phyloP scores from a whole-genome alignment of 1,284 basidiomycete species.

The Pseudozyma sp. region DNA sequence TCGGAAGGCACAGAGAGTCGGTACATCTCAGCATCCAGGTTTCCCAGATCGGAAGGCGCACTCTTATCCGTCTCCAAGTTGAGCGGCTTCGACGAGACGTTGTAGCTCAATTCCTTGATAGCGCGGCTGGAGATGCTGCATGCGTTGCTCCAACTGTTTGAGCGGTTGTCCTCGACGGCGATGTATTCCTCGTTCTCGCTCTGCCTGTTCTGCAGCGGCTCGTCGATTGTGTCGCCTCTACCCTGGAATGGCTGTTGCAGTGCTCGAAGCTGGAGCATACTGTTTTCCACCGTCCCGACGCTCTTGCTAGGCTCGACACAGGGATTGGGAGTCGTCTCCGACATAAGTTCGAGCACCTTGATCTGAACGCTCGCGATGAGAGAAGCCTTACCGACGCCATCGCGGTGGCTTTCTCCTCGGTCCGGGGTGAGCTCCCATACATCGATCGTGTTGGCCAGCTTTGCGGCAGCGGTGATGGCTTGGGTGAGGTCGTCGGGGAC shows the following conservation, averaged over 20 bases:
- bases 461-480: slow-evolving; percentile 71
- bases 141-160: slow-evolving; percentile 17
- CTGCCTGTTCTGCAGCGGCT: slow-evolving; percentile 1
- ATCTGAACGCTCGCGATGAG: slow-evolving; percentile 31
- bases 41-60: slow-evolving; percentile 25
- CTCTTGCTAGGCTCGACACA: slow-evolving; percentile 7
- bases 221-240: slow-evolving; percentile 1
- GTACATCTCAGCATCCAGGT: slow-evolving; percentile 74
- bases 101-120: slow-evolving; percentile 21
- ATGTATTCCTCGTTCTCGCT: neutral
- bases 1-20: slow-evolving; percentile 75
- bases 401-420: slow-evolving; percentile 71
- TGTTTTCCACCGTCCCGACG: neutral
- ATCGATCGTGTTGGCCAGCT: slow-evolving; percentile 69
- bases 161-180: neutral
- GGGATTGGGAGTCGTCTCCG: slow-evolving; percentile 27
- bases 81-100: slow-evolving; percentile 11
- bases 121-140: slow-evolving; percentile 29
- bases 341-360: slow-evolving; percentile 38
- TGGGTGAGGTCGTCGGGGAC: slow-evolving; percentile 71
- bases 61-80: slow-evolving; percentile 26
- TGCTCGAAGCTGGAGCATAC: neutral
- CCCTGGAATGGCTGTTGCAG: slow-evolving; percentile 20
- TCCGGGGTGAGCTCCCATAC: slow-evolving; percentile 73
- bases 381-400: slow-evolving; percentile 65